Conservation (phyloP, 1,284 basidiomycete species). For the Trichosporon sp. region DNA sequence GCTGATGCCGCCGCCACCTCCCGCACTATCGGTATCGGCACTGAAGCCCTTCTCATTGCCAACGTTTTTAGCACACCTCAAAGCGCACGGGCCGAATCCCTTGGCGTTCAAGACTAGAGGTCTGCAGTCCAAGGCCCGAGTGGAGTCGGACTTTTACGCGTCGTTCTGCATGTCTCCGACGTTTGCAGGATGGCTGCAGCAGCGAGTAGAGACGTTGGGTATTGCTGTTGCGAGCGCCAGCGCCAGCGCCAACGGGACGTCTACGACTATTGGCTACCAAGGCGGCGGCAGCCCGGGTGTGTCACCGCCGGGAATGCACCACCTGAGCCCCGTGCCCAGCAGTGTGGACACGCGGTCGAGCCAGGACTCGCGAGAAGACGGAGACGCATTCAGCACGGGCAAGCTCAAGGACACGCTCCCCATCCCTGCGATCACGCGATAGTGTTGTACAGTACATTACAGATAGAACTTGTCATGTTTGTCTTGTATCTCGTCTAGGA, state of each 20-base stretch:
- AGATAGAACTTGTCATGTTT: not conserved
- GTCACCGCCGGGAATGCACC: not conserved
- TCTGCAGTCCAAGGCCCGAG: slow-evolving; percentile 39
- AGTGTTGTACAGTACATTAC: not conserved
- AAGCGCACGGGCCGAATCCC: slow-evolving; percentile 65
- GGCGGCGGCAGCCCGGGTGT: not conserved
- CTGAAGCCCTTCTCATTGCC: slow-evolving; percentile 73
- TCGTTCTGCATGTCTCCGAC: slow-evolving; percentile 45
- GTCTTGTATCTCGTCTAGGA: not conserved
- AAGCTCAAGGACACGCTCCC: not conserved
- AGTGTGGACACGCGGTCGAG: slow-evolving; percentile 61
- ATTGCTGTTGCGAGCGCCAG: slow-evolving; percentile 26
- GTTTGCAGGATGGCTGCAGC: slow-evolving; percentile 46
- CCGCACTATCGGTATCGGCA: slow-evolving; percentile 12
- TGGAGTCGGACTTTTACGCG: slow-evolving; percentile 49
- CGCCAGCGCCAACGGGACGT: slow-evolving; percentile 10
- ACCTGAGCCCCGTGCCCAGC: not conserved
- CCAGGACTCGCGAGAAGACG: slow-evolving; percentile 93
- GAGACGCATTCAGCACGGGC: slow-evolving; percentile 52
- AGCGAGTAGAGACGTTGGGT: slow-evolving; percentile 35
- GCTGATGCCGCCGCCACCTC: slow-evolving; percentile 6
- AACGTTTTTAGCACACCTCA: slow-evolving; percentile 77
- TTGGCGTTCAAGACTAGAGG: slow-evolving; percentile 62
- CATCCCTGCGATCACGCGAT: not conserved
- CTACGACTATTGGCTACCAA: not conserved